Evolutionary conservation across 176 grass and related monocot species (phyloP), one percentile per base, ranked within the genome.

Genomic region (Calamus simplicifolius): DNA sequence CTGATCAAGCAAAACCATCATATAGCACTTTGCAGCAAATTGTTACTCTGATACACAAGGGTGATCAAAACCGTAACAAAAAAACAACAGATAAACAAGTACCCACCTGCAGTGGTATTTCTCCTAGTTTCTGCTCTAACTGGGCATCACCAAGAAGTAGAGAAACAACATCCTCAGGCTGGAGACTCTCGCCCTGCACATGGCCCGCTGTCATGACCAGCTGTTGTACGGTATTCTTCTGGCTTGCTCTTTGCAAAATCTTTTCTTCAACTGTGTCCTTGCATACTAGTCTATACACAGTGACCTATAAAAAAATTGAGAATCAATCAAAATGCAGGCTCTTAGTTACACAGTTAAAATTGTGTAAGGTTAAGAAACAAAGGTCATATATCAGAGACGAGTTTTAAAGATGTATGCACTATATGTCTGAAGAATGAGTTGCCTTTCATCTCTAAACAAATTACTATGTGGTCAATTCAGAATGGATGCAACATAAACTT

Each of bases 231-330:
- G 93, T 86, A 75, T 98, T 92, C 73, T 98, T 98, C 73, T 98
- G 88, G 52, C 80, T 98, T 54, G 93, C 93, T 55, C 93, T 85
- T 58, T 98, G 87, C 71, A 98, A 77, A 75, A 98, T 98, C 76
- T 98, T 98, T 58, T 98, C 94, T 70, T 98, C 94, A 7, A 98
- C 83, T 17, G 94, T 98, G 59, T 98, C 94, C 82, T 98, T 98
- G 70, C 94, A 98, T 64, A 98, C 92, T 66, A 98, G 77, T 85
- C 94, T 98, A 68, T 98, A 98, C 28, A 98, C 94, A 4, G 88
- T 89, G 31, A 98, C 94, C 94, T 98, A 58, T 52, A 81, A 67
- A 31, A 3, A 69, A 27, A 63, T 17, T 27, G 30, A 56, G 48
- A 67, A 53, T 21, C 27, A 66, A 38, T 67, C n/a, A 55, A 56